Conservation (phyloP, 2,329 filamentous ascomycete genomes). For the Periconia digitata region DNA sequence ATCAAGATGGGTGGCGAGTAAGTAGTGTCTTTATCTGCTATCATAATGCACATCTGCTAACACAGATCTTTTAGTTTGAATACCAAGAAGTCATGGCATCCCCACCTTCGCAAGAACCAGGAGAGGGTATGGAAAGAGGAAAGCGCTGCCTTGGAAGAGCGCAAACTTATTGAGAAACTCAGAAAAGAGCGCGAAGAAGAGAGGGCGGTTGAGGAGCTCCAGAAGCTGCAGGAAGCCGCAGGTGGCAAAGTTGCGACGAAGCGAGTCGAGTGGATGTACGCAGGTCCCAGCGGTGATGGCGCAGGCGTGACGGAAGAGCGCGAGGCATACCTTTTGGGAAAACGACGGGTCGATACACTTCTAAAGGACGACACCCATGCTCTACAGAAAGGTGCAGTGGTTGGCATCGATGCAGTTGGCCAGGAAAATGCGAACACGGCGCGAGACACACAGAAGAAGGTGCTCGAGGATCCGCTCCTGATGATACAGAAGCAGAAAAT, state of each 20-base stretch:
- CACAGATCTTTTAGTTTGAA: no score
- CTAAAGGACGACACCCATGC: conserved; percentile 75
- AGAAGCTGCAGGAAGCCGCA: conserved; percentile 83
- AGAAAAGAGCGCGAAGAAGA: conserved; percentile 94
- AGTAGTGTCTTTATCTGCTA: no score
- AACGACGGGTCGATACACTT: conserved; percentile 85
- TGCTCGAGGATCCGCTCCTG: conserved; percentile 86
- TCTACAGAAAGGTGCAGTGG: conserved; percentile 65
- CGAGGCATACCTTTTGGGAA: conserved; percentile 90
- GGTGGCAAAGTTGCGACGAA: conserved; percentile 79
- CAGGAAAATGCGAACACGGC: conserved; percentile 67
- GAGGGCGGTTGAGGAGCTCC: conserved; percentile 86
- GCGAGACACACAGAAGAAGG: conserved; percentile 80
- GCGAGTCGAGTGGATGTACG: conserved; percentile 98
- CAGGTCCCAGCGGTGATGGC: conserved; percentile 76
- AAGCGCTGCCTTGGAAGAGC: conserved; percentile 87
- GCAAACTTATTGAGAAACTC: conserved; percentile 89
- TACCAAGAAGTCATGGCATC: conserved; percentile 81
- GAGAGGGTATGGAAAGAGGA: conserved; percentile 88
- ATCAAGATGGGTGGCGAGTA: conserved; percentile 87
- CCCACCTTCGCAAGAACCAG: conserved; percentile 87
- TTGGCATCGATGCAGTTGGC: conserved; percentile 53
- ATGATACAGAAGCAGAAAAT: conserved; percentile 88
- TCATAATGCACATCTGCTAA: no score
- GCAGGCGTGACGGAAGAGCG: conserved; percentile 73